Evolutionary conservation across 345 rosid genomes (phyloP).

Genomic region (Leavenworthia alabamica): DNA sequence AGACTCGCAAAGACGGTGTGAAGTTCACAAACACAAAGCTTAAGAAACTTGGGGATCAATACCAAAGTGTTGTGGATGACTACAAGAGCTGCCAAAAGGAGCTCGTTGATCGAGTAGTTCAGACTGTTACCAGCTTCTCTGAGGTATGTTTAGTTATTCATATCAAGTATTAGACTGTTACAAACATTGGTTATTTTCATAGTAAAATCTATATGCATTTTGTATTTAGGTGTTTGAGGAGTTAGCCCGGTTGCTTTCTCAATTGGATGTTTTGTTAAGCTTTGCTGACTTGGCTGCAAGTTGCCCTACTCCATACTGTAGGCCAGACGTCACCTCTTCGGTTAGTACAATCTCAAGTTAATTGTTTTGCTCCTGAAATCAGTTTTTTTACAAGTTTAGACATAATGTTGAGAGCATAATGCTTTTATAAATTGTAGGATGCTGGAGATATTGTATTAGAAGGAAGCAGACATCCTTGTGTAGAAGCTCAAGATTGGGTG

Average conservation of each 20-base stretch:
- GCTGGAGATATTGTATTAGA: constrained; percentile 73
- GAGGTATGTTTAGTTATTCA: constrained; percentile 46
- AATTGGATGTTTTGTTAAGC: constrained; percentile 89
- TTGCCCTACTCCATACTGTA: constrained; percentile 85
- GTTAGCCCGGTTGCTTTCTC: constrained; percentile 67
- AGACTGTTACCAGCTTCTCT: constrained; percentile 73
- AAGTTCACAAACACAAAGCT: constrained; percentile 94
- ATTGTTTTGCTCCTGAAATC: background rate
- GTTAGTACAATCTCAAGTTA: constrained; percentile 35
- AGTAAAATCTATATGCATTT: background rate
- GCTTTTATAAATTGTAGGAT: constrained; percentile 44
- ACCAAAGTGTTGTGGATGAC: constrained; percentile 79
- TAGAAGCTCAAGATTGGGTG: constrained; percentile 99
- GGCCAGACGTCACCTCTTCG: constrained; percentile 76
- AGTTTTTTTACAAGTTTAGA: background rate
- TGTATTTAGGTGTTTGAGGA: constrained; percentile 68
- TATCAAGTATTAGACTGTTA: background rate
- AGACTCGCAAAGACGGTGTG: constrained; percentile 97
- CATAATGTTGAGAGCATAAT: background rate
- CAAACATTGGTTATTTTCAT: background rate
- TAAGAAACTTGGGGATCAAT: constrained; percentile 80
- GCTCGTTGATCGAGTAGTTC: constrained; percentile 75
- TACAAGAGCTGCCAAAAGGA: constrained; percentile 75
- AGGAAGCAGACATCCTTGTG: constrained; percentile 97
- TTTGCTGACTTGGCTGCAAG: constrained; percentile 94